phyloP scores from a whole-genome alignment of 768 basidiomycete genomes.

The Cystofilobasidium ferigula region DNA sequence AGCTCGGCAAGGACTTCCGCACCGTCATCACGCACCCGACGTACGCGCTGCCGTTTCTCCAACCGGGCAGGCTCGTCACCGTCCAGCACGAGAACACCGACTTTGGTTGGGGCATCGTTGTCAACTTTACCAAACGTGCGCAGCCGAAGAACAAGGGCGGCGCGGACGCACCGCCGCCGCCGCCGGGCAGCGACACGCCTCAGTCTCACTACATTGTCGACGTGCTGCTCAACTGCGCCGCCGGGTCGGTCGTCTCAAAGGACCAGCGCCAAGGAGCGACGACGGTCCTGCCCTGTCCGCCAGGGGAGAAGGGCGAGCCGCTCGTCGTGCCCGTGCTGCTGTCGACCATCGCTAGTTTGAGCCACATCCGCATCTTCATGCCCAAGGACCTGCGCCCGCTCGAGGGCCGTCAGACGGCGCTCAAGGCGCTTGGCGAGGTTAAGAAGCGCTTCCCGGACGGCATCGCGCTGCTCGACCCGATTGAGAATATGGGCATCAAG shows the following conservation, averaged over 20 bases:
- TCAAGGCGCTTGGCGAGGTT: slow-evolving; percentile 87
- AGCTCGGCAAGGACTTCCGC: slow-evolving; percentile 75
- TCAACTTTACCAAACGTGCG: slow-evolving; percentile 79
- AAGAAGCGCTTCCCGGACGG: slow-evolving; percentile 80
- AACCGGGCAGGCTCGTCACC: slow-evolving; percentile 82
- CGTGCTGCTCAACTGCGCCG: slow-evolving; percentile 70
- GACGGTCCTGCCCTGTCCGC: slow-evolving; percentile 63
- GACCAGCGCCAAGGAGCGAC: slow-evolving; percentile 43
- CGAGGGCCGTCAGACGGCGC: slow-evolving; percentile 63
- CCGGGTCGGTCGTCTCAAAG: slow-evolving; percentile 54
- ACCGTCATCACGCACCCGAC: slow-evolving; percentile 90
- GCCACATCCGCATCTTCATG: slow-evolving; percentile 71
- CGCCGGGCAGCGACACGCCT: slow-evolving; percentile 57
- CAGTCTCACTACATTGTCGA: slow-evolving; percentile 90
- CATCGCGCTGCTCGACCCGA: slow-evolving; percentile 73
- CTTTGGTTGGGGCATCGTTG: slow-evolving; percentile 92
- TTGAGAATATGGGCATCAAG: slow-evolving; percentile 89
- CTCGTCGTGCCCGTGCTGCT: slow-evolving; percentile 80
- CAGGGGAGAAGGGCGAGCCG: slow-evolving; percentile 63
- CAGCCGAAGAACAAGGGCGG: slow-evolving; percentile 51
- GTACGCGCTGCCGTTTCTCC: slow-evolving; percentile 87
- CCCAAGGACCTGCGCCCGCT: slow-evolving; percentile 79
- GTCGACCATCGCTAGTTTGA: slow-evolving; percentile 73
- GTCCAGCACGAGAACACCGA: slow-evolving; percentile 75
- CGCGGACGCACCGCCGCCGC: slow-evolving; percentile 46